A percentile compares a stretch with the other conserved stretches of the same genome.
These are phyloP conservation scores for Dioszegia crocea DNA, from an alignment of 768 basidiomycete species.

Conservation along the genomic window DNA sequence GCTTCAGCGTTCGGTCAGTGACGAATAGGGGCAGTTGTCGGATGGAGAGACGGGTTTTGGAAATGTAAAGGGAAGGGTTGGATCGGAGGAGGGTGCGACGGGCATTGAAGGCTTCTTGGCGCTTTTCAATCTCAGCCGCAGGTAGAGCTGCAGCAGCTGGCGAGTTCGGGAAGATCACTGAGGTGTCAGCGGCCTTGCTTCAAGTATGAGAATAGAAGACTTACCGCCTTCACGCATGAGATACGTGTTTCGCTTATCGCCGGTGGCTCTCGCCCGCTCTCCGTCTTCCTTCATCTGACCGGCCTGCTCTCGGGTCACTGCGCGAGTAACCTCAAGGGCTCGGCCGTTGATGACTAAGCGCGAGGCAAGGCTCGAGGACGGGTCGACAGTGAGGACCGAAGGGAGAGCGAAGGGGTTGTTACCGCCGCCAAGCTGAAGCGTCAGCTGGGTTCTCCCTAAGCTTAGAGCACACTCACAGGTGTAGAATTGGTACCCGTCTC, in stretches of 20 bases:
- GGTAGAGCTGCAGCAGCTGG: conserved; percentile 70
- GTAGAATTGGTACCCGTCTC: conserved; percentile 47
- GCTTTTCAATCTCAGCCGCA: conserved; percentile 74
- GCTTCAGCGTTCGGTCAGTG: conserved; percentile 82
- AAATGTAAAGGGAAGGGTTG: conserved; percentile 91
- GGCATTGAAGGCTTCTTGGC: conserved; percentile 77
- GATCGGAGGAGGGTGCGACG: conserved; percentile 76
- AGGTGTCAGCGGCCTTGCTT: neutral
- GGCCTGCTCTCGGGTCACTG: conserved; percentile 86
- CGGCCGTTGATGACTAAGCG: conserved; percentile 85
- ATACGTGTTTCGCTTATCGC: conserved; percentile 93
- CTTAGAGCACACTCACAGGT: conserved; percentile 29
- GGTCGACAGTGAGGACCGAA: conserved; percentile 89
- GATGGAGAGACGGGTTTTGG: conserved; percentile 86
- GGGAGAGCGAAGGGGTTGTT: conserved; percentile 80
- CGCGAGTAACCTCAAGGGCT: conserved; percentile 81
- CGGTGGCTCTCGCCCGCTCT: conserved; percentile 69
- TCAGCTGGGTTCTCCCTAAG: neutral
- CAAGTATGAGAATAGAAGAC: conserved; percentile 38
- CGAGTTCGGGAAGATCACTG: conserved; percentile 86
- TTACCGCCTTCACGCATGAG: conserved; percentile 91
- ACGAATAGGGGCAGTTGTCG: conserved; percentile 88
- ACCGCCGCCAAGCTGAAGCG: conserved; percentile 25
- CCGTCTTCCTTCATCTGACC: conserved; percentile 81
- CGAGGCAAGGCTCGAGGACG: conserved; percentile 74